Evolutionary conservation across 1,139 yeast genomes (phyloP).

Genomic region (Tardiomyces depauwii): DNA sequence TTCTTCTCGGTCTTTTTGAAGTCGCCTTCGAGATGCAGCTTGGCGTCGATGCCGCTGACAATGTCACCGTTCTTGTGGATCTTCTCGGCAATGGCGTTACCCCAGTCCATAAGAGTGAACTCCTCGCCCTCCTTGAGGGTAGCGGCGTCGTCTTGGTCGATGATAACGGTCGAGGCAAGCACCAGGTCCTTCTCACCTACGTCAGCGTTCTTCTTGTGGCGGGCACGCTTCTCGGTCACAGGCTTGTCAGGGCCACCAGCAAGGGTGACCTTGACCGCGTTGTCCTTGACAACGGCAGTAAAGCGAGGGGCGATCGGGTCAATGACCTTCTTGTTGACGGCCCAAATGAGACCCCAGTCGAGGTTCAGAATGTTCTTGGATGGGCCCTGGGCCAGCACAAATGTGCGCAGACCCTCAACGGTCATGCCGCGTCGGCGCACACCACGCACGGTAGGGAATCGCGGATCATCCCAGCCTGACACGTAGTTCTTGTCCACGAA

Average conservation of each 20-base stretch:
- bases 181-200: slow-evolving; percentile 78
- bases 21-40: slow-evolving; percentile 88
- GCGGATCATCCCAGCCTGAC: slow-evolving; percentile 93
- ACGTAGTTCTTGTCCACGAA: slow-evolving; percentile 86
- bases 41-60: slow-evolving; percentile 60
- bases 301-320: slow-evolving; percentile 96
- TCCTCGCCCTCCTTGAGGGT: slow-evolving; percentile 63
- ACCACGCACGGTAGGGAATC: slow-evolving; percentile 98
- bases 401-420: slow-evolving; percentile 89
- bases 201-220: slow-evolving; percentile 91
- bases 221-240: slow-evolving; percentile 63
- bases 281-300: slow-evolving; percentile 55
- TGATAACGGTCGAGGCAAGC: slow-evolving; percentile 49
- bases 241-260: slow-evolving; percentile 52
- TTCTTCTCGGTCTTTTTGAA: slow-evolving; percentile 95
- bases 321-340: slow-evolving; percentile 88
- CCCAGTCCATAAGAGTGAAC: slow-evolving; percentile 98
- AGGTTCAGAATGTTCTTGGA: slow-evolving; percentile 90
- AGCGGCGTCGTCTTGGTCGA: slow-evolving; percentile 87
- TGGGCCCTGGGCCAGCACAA: slow-evolving; percentile 92
- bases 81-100: slow-evolving; percentile 76
- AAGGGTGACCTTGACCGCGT: slow-evolving; percentile 56
- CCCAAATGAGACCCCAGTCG: slow-evolving; percentile 97
- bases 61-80: slow-evolving; percentile 49
- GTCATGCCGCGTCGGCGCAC: slow-evolving; percentile 99